Conservation (phyloP, 2,329 filamentous ascomycete species). For the Endoconidiophora polonica region DNA sequence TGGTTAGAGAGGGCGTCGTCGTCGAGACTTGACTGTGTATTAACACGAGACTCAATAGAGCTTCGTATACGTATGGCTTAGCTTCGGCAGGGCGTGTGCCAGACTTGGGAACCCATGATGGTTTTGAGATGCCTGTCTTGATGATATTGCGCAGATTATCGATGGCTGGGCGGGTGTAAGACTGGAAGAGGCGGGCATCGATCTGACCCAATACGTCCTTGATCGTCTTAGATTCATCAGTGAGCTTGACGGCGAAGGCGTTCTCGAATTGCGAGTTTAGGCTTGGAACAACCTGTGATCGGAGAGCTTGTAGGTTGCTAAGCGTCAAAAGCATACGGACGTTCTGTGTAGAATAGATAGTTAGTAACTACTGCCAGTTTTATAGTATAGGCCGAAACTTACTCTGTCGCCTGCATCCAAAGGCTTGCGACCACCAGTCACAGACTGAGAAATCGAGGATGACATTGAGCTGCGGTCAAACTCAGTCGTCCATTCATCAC, state of each 20-base stretch:
- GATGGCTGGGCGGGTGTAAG: conserved; percentile 69
- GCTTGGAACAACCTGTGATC: conserved; percentile 65
- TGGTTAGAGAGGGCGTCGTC: conserved; percentile 57
- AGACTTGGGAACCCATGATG: conserved; percentile 51
- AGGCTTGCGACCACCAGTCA: conserved; percentile 23
- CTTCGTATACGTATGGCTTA: conserved; percentile 75
- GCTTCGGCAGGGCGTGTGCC: conserved; percentile 52
- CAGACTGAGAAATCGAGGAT: conserved; percentile 14
- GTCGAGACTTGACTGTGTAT: conserved; percentile 83
- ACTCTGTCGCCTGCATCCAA: conserved; percentile 41
- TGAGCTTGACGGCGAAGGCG: conserved; percentile 82
- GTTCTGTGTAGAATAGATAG: conserved; percentile 36
- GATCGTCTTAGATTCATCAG: conserved; percentile 84
- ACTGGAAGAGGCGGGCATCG: conserved; percentile 76
- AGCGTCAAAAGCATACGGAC: conserved; percentile 87
- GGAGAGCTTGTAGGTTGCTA: conserved; percentile 75
- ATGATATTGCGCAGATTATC: conserved; percentile 54
- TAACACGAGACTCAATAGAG: conserved; percentile 69
- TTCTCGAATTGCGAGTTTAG: conserved; percentile 90
- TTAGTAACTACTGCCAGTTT: background rate
- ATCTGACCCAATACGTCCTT: conserved; percentile 82
- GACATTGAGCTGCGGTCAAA: conserved; percentile 18
- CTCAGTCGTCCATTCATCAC: conserved; percentile 42
- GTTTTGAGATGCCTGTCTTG: conserved; percentile 50
- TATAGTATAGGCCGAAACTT: conserved; percentile 18